A percentile compares a stretch with the other conserved stretches of the same genome.
phyloP scores from a whole-genome alignment of 2,329 filamentous ascomycete genomes.

The Clonostachys chloroleuca region DNA sequence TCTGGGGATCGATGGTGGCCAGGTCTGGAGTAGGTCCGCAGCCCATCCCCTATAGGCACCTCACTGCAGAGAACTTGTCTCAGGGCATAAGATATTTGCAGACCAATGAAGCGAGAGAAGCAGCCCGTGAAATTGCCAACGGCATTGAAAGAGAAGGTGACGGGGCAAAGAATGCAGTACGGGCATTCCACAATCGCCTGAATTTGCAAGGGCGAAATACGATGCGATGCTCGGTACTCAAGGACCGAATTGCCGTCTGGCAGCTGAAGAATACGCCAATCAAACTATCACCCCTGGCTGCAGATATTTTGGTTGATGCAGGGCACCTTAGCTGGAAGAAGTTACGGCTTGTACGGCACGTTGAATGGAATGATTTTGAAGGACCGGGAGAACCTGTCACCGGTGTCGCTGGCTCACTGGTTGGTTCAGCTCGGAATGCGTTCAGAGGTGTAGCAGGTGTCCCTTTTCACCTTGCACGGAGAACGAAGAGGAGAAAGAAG shows the following conservation, averaged over 20 bases:
- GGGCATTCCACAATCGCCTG: slow-evolving; percentile 59
- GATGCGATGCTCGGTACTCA: slow-evolving; percentile 63
- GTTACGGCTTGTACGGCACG: slow-evolving; percentile 59
- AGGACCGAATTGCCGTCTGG: slow-evolving; percentile 63
- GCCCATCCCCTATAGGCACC: slow-evolving; percentile 63
- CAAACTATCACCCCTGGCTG: slow-evolving; percentile 58
- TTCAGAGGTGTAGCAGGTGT: slow-evolving; percentile 61
- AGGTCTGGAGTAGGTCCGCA: slow-evolving; percentile 60
- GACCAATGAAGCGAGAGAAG: slow-evolving; percentile 52
- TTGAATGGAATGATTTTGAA: slow-evolving; percentile 74
- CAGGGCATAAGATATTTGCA: slow-evolving; percentile 69
- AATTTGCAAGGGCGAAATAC: slow-evolving; percentile 42
- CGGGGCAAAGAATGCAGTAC: slow-evolving; percentile 65
- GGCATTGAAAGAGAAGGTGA: slow-evolving; percentile 61
- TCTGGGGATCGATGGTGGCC: slow-evolving; percentile 70
- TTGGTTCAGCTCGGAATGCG: slow-evolving; percentile 52
- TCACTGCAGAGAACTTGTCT: slow-evolving; percentile 59
- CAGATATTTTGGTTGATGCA: slow-evolving; percentile 57
- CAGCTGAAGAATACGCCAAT: slow-evolving; percentile 56
- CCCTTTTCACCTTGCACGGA: slow-evolving; percentile 56
- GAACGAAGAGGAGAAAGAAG: slow-evolving; percentile 47
- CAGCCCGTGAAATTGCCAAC: slow-evolving; percentile 54
- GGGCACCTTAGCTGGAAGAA: slow-evolving; percentile 61
- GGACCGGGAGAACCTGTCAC: slow-evolving; percentile 71
- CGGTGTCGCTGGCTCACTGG: slow-evolving; percentile 57